Evolutionary conservation across 805 yeast species (phyloP), one percentile per base, ranked within the genome.

Genomic region (Wickerhamomyces xylosicus): DNA sequence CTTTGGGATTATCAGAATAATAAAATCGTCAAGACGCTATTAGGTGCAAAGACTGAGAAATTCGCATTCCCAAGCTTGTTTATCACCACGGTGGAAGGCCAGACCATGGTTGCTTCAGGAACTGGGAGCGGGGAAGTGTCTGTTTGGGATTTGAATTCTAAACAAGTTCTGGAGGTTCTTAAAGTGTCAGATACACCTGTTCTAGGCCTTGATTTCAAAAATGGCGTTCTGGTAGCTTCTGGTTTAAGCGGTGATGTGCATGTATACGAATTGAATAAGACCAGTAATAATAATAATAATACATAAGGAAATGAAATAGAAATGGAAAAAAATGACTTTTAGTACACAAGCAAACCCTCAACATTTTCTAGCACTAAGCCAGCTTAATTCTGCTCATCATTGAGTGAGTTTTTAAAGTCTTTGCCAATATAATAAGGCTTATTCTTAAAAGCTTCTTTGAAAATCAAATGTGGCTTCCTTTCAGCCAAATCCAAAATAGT

Each of bases 1-100:
- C 54, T 89, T 28, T 89, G 96, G 95, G 92, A 86, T 58, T 86
- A 84, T 58, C 75, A 85, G 73, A 71, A 75, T 47, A 85, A 85
- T 51, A 72, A 71, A 46, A 89, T 85, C 19, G 82, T 85, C 27
- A 85, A 86, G 55, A 85, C 95, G 0, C 82, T 69, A 49, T 47
- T 47, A 34, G 70, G 70, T 1, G 47, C 47, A 1, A 25, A 38
- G 7, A 34, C 49, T 20, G 77, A 69, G 44, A 74, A 72, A 44
- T 79, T 60, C 51, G 63, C 67, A 20, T 66, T 83, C 47, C 66
- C 73, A 8, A 57, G 79, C 2, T 62, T 64, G 13, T 81, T 82
- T 48, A 59, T 79, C 9, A 61, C 61, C 7, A 52, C 46, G 2
- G 52, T 58, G 3, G 43, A 47, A 7, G 53, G 48, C 8, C 68